Conservation (phyloP, 2,329 filamentous ascomycete genomes). For the Diplodia corticola region DNA sequence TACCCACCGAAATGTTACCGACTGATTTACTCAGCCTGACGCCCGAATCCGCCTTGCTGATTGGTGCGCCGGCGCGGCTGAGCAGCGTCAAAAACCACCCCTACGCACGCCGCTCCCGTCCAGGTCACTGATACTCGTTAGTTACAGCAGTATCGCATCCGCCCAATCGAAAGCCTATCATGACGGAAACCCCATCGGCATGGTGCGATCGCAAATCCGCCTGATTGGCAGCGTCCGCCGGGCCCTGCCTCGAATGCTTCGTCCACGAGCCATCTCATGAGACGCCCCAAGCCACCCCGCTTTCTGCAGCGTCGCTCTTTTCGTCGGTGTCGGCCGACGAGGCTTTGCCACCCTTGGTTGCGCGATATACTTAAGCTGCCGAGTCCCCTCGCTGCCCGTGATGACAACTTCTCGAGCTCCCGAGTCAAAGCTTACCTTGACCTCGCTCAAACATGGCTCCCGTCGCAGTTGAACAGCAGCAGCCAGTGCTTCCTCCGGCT, state of each 20-base stretch:
- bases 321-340: slow-evolving; percentile 1
- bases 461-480: slow-evolving; percentile 13
- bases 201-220: slow-evolving; percentile 10
- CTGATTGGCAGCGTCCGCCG: slow-evolving; percentile 16
- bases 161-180: neutral
- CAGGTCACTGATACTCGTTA: neutral
- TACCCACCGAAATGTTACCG: neutral
- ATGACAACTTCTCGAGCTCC: neutral
- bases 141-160: slow-evolving; percentile 3
- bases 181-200: slow-evolving; percentile 17
- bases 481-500: slow-evolving; percentile 7
- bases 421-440: slow-evolving; percentile 3
- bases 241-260: neutral
- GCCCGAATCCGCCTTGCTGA: neutral
- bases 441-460: slow-evolving; percentile 15
- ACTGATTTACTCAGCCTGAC: neutral
- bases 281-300: slow-evolving; percentile 4
- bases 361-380: slow-evolving; percentile 13
- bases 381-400: neutral
- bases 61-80: neutral
- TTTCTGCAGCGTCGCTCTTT: slow-evolving; percentile 3
- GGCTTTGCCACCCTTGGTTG: slow-evolving; percentile 7
- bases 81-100: neutral
- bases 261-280: neutral
- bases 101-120: neutral